Percentiles rank a stretch among this genome's conserved stretches.
Conservation (phyloP, 331 rosid species). For the Phaseolus coccineus region DNA sequence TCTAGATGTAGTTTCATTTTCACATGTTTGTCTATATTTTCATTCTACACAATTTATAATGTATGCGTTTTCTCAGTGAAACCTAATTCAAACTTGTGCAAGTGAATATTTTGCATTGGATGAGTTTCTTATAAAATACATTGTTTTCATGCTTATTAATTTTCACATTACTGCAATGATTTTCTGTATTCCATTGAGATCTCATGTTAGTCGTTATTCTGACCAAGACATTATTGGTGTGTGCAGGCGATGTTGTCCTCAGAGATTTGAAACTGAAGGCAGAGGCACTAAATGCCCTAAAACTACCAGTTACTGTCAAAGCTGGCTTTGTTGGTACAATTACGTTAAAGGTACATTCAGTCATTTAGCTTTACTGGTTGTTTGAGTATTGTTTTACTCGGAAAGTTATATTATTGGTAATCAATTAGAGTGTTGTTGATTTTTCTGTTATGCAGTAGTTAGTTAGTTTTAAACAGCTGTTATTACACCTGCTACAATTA, state of each 20-base stretch:
- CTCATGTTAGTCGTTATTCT: constrained; percentile 40
- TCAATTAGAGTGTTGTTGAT: no score
- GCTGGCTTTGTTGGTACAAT: constrained; percentile 96
- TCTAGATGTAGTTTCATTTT: constrained; percentile 28
- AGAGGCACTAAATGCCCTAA: constrained; percentile 94
- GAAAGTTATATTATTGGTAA: no score
- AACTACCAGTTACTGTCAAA: constrained; percentile 92
- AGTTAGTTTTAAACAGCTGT: no score
- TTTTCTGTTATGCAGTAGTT: no score
- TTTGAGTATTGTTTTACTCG: not conserved
- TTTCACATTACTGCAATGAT: not conserved
- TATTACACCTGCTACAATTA: no score
- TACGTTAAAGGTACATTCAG: constrained; percentile 81
- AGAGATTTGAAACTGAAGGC: constrained; percentile 94
- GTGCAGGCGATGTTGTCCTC: constrained; percentile 92
- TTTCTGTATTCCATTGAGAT: constrained; percentile 7
- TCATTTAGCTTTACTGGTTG: constrained; percentile 27
- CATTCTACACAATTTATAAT: not conserved
- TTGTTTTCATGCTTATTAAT: not conserved
- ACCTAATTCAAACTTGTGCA: not conserved
- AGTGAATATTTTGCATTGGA: constrained; percentile 2
- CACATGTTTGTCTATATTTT: constrained; percentile 11
- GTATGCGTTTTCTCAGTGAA: not conserved
- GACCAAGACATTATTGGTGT: constrained; percentile 44
- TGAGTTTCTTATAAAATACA: not conserved